A percentile compares a stretch with the other conserved stretches of the same genome.
These are phyloP conservation scores for Hypomyces rosellus DNA, from an alignment of 2,329 filamentous ascomycete genomes.

Conservation along the genomic window DNA sequence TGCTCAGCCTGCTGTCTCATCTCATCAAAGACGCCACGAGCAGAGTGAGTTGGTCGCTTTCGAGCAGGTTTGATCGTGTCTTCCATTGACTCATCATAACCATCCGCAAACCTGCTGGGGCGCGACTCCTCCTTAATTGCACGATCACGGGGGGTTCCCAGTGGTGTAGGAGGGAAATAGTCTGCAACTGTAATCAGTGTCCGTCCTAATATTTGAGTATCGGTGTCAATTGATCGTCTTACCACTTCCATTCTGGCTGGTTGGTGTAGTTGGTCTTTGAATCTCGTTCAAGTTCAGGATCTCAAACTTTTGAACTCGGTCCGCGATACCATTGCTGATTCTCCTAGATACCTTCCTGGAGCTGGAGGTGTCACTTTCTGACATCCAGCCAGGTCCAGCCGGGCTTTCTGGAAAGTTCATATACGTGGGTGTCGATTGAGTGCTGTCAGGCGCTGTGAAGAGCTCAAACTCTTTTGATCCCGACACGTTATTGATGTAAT, in stretches of 20 bases:
- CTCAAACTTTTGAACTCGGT: conserved; percentile 55
- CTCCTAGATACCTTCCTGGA: conserved; percentile 38
- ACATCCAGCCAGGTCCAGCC: conserved; percentile 42
- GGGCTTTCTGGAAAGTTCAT: conserved; percentile 44
- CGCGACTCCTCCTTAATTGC: conserved; percentile 35
- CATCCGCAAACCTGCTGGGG: conserved; percentile 49
- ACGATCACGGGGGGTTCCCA: conserved; percentile 53
- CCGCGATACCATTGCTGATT: conserved; percentile 56
- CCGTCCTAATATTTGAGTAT: background rate
- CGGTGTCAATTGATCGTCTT: conserved; percentile 25
- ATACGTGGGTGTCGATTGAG: conserved; percentile 44
- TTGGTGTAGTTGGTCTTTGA: conserved; percentile 56
- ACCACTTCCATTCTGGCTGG: conserved; percentile 54
- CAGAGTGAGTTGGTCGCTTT: conserved; percentile 35
- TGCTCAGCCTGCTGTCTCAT: conserved; percentile 52
- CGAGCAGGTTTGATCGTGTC: conserved; percentile 56
- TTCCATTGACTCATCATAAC: conserved; percentile 60
- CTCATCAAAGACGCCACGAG: conserved; percentile 51
- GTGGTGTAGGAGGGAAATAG: conserved; percentile 62
- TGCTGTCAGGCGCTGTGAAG: conserved; percentile 39
- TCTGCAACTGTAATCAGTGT: conserved; percentile 29
- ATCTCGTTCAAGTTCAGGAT: conserved; percentile 38
- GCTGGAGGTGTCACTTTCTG: conserved; percentile 41
- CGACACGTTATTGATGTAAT: conserved; percentile 35
- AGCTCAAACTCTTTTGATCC: conserved; percentile 44